Percentiles rank a stretch among this genome's conserved stretches.
Conservation (phyloP, 73 alveolate species). For the Paramecium sexaurelia region DNA sequence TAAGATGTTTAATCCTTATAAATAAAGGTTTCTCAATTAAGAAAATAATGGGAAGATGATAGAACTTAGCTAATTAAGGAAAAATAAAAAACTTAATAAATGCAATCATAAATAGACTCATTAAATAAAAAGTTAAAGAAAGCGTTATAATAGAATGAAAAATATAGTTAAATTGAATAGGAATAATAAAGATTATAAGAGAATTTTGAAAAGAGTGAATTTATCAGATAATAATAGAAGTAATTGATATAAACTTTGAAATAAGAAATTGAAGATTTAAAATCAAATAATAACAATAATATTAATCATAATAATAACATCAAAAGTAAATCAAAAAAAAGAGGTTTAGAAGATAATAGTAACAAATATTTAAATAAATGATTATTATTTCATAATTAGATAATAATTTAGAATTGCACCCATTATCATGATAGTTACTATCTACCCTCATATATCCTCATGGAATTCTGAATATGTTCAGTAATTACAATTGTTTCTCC, state of each 20-base stretch:
- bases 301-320: neutral
- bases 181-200: slow-evolving; percentile 28
- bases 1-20: neutral
- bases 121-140: slow-evolving; percentile 25
- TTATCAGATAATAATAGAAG: slow-evolving; percentile 34
- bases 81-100: slow-evolving; percentile 9
- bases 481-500: slow-evolving; percentile 60
- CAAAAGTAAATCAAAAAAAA: neutral
- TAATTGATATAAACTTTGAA: slow-evolving; percentile 34
- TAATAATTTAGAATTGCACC: neutral
- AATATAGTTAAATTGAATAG: neutral
- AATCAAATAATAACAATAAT: neutral
- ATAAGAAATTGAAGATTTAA: slow-evolving; percentile 46
- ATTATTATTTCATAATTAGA: neutral
- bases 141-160: neutral
- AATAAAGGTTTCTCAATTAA: neutral
- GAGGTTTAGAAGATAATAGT: slow-evolving; percentile 35
- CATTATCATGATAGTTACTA: slow-evolving; percentile 26
- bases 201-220: slow-evolving; percentile 55
- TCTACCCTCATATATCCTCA: slow-evolving; percentile 34
- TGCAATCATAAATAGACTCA: neutral
- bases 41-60: slow-evolving; percentile 55
- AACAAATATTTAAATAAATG: slow-evolving; percentile 33
- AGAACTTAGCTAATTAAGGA: slow-evolving; percentile 5
- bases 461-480: slow-evolving; percentile 45